Base-by-base conservation (phyloP, 2,329 filamentous ascomycete species). In the Exophiala aquamarina region DNA sequence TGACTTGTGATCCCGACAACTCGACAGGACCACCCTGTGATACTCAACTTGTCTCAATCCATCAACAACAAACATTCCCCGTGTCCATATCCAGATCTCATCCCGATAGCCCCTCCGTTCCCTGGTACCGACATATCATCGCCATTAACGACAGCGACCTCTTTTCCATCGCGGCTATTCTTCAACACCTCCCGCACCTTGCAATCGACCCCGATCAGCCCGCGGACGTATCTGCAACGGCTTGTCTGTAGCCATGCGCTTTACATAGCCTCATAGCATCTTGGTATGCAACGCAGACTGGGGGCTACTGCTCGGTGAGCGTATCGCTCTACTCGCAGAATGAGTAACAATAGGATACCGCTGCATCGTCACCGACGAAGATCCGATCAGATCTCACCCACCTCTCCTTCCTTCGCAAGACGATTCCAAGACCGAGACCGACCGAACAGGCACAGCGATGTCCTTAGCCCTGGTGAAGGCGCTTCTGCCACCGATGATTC, bases 281-380 rank as follows among this genome's bases (percentile, higher is more conserved):
- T 18, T 14, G 17, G 9, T 13, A 37, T 37, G 35, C 35, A 21
- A 13, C 23, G 9, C 31, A 32, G 47, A 19, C 33, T 29, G 15
- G n/a, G 19, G 15, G 23, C 18, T 44, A 14, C 46, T 41, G 28
- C 41, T 15, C 17, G 36, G 28, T 44, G 45, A 43, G 41, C 23
- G 37, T 34, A 23, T 11, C 20, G 33, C 4, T n/a, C 21, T 14
- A 33, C 17, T 7, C 33, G 15, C 34, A 55, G 19, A 35, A 55
- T 51, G 44, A 53, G 41, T 34, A 20, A 15, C 47, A 54, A 45
- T 29, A 51, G 21, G 40, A 55, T 43, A 14, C 41, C 51, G 14
- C 49, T 58, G n/a, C 52, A 59, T 36, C 47, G 57, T 39, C 55
- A 42, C 34, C 43, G 54, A 36, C 45, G 57, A 29, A 57, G 47